Base-by-base conservation (phyloP, 345 rosid species). In the Durio zibethinus region DNA sequence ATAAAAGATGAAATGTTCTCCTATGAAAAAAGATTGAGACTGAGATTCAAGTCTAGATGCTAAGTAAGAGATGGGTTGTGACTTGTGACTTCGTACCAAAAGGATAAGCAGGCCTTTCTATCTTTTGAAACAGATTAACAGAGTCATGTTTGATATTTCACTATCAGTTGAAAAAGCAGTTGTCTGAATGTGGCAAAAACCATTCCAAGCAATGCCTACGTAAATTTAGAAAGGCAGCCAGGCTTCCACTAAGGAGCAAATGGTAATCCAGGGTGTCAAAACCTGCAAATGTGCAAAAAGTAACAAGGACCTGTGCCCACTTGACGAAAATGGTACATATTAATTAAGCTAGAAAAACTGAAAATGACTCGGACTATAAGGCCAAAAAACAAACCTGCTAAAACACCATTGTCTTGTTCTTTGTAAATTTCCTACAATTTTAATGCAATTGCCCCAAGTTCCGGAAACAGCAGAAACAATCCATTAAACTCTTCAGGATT, bases 291-390 rank as follows among this genome's bases (percentile, higher is more conserved):
- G 27, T 10, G 25, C 48, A n/a, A 50, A n/a, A 14, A 40, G 47
- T 18, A 68, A 69, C 38, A 69, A 69, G 57, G 23, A 43, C 35
- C 29, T 36, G 12, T 77, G 38, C 31, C 74, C 74, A 67, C 60
- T 20, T 43, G 35, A 70, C 40, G 7, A 77, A 38, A 38, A 16
- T 38, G 40, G 7, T 65, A 66, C 56, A 5, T 15, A 43, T 1
- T n/a, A n/a, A n/a, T n/a, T 12, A 40, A 74, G 52, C n/a, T 10
- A 53, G 75, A 76, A 63, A 78, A 59, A 52, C 52, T 54, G 85
- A 85, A 76, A 82, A 78, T 2, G 82, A 82, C 87, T 73, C 11
- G 50, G 62, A 79, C 78, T 79, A 8, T 0, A 59, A 31, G 43
- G 66, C 12, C 1, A 45, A n/a, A 50, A 71, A 53, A 70, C 53